Base-by-base conservation (phyloP, 1,284 basidiomycete species). In the Leccinum subspadiceum region DNA sequence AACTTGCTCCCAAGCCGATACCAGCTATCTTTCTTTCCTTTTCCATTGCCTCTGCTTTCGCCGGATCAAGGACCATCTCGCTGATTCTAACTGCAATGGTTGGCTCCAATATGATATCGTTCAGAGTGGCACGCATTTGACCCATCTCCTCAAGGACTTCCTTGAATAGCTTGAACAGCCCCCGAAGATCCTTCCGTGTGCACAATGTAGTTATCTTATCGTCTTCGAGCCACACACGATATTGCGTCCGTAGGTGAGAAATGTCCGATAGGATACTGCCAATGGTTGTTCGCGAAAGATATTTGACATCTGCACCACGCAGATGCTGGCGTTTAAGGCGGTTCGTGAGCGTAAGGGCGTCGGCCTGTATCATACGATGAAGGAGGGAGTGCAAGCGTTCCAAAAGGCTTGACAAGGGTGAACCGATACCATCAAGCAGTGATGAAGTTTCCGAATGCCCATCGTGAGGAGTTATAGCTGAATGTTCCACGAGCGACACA, bases 301-400 rank as follows among this genome's bases (percentile, higher is more conserved):
- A 93, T 13, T 87, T 85, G 17, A 98, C 84, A 67, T 98, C 96
- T 48, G 88, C 86, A 2, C 92, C 89, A 59, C 85, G 89, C 2
- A 98, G 81, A 68, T 96, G 86, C 66, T 98, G 96, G 52, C 94
- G 89, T 75, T 95, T 96, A 49, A 99, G 80, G 13, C 96, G 87
- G 60, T 91, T 90, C 49, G 92, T 92, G 44, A 99, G 80, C 0
- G 94, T 95, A 29, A 91, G 81, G 1, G 96, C 89, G 66, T 99
- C 96, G 1, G 95, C 89, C 64, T 91, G 86, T 15, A 83, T 78
- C 64, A 98, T 81, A 17, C 90, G 85, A 57, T 79, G 82, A 55
- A 93, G 79, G 10, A 97, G 76, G 26, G 83, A 78, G 29, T 80
- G 75, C 56, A 91, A 78, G 64, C 89, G 88, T 44, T 96, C 93